These are phyloP conservation scores for Ilyonectria robusta DNA, from an alignment of 2,329 filamentous ascomycete species.

Conservation along the genomic window DNA sequence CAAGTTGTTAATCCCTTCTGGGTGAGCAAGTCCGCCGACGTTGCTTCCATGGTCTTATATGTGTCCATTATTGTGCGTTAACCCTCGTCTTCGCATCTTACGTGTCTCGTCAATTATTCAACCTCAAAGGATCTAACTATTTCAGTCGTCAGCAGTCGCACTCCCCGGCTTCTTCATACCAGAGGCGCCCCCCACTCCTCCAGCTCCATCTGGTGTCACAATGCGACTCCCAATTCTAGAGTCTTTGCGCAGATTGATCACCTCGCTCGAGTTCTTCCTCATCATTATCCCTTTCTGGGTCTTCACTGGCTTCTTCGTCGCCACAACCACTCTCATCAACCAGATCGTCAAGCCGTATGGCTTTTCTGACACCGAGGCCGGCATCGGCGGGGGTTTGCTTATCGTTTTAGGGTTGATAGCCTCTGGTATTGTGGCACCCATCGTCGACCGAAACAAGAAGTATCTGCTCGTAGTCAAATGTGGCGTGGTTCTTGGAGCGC, in stretches of 20 bases:
- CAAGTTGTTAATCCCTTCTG: slow-evolving; percentile 88
- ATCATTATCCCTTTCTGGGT: slow-evolving; percentile 82
- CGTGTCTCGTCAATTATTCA: too few species aligned
- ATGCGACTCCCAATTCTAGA: too few species aligned
- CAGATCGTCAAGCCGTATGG: slow-evolving; percentile 90
- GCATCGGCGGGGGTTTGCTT: slow-evolving; percentile 89
- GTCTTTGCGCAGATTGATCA: slow-evolving; percentile 21
- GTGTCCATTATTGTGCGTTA: slow-evolving; percentile 82
- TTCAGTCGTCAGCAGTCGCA: too few species aligned
- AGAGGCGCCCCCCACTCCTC: too few species aligned
- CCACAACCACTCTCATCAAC: slow-evolving; percentile 87
- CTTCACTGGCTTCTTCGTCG: slow-evolving; percentile 95
- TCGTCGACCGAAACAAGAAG: slow-evolving; percentile 87
- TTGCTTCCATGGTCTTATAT: slow-evolving; percentile 88
- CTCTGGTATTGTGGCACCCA: slow-evolving; percentile 81
- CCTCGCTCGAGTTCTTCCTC: slow-evolving; percentile 83
- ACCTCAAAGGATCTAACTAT: too few species aligned
- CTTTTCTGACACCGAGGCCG: slow-evolving; percentile 85
- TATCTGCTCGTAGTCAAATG: slow-evolving; percentile 82
- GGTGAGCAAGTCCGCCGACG: slow-evolving; percentile 72
- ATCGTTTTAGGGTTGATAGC: slow-evolving; percentile 88
- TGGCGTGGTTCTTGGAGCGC: slow-evolving; percentile 79
- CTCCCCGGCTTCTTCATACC: too few species aligned
- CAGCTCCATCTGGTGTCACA: too few species aligned
- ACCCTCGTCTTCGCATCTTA: slow-evolving; percentile 58